A percentile compares a stretch with the other conserved stretches of the same genome.
Conservation (phyloP, 768 basidiomycete species). For the Serpula lacrymans region DNA sequence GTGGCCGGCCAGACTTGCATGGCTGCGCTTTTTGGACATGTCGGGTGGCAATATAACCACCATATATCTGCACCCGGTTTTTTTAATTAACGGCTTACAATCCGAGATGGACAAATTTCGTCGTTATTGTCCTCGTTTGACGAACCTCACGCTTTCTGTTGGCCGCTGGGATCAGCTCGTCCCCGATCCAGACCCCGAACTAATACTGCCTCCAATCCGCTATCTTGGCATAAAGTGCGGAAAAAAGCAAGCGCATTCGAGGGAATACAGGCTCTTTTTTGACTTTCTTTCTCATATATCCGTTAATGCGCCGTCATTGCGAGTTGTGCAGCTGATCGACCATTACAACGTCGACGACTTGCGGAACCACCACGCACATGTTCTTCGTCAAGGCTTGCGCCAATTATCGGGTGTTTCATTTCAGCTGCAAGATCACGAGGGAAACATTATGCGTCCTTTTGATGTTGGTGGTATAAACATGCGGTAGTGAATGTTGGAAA, state of each 20-base stretch:
- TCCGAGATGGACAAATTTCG: slow-evolving; percentile 8
- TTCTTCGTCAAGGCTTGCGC: slow-evolving; percentile 8
- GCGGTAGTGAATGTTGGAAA: no score
- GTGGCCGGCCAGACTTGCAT: neutral
- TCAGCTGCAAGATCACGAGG: slow-evolving; percentile 20
- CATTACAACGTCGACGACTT: slow-evolving; percentile 13
- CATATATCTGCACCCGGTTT: slow-evolving; percentile 7
- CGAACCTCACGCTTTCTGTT: slow-evolving; percentile 15
- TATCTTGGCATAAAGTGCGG: slow-evolving; percentile 14
- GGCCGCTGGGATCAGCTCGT: neutral
- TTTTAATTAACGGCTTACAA: neutral
- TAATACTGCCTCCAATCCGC: slow-evolving; percentile 11
- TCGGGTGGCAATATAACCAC: slow-evolving; percentile 16
- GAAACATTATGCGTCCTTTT: no score
- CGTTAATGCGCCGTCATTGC: slow-evolving; percentile 14
- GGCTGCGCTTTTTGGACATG: slow-evolving; percentile 8
- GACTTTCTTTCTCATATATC: slow-evolving; percentile 8
- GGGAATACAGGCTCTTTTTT: slow-evolving; percentile 10
- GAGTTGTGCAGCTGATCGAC: slow-evolving; percentile 17
- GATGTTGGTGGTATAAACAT: no score
- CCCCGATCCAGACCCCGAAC: no score
- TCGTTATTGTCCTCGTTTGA: slow-evolving; percentile 13
- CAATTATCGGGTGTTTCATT: slow-evolving; percentile 4
- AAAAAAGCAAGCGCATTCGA: slow-evolving; percentile 1
- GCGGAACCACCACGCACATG: slow-evolving; percentile 12